Evolutionary conservation across 192 early-diverging fungal genomes (phyloP), one percentile per base, ranked within the genome.

Genomic region (Backusella macrospora): DNA sequence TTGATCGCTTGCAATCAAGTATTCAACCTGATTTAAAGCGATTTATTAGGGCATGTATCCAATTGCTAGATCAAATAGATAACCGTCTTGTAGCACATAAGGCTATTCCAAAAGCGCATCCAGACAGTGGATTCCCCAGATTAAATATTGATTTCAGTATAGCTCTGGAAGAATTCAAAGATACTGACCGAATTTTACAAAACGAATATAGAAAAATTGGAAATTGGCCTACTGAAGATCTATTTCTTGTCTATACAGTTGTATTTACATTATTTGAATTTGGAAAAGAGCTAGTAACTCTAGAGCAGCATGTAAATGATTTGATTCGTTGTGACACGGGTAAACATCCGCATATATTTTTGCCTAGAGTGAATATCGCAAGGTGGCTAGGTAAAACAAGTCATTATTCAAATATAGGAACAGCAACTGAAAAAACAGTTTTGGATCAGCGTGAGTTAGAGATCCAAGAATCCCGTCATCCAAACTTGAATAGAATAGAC

Each of bases 211-310:
- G 6, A 3, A 29, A 43, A 8, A 16, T 10, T 8, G n/a, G 39
- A 7, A 44, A 15, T 8, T 3, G 14, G 38, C 73, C 73, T 5
- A 46, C 16, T 13, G 66, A 75, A 70, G 73, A 75, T 6, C 73
- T 69, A 37, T 75, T 37, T 5, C 52, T 75, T 8, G 73, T 75
- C 6, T 75, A 62, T 46, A 64, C 73, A 40, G 26, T 75, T 9
- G 59, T 75, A 12, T 75, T 75, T 68, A 64, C 73, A 8, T 6
- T 75, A 3, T 34, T 62, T n/a, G 66, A 69, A 75, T 68, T 67
- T 68, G 68, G 66, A 4, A 39, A 62, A 6, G 66, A 75, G 62
- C 44, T 75, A 37, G 6, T 62, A 48, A 55, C 40, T 37, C 16
- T 75, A 44, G 66, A 68, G 12, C 37, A 44, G 13, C 47, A 46